A percentile compares a stretch with the other conserved stretches of the same genome.
Evolutionary conservation across 805 yeast species (phyloP).

Genomic region (Hagleromyces aurorensis): DNA sequence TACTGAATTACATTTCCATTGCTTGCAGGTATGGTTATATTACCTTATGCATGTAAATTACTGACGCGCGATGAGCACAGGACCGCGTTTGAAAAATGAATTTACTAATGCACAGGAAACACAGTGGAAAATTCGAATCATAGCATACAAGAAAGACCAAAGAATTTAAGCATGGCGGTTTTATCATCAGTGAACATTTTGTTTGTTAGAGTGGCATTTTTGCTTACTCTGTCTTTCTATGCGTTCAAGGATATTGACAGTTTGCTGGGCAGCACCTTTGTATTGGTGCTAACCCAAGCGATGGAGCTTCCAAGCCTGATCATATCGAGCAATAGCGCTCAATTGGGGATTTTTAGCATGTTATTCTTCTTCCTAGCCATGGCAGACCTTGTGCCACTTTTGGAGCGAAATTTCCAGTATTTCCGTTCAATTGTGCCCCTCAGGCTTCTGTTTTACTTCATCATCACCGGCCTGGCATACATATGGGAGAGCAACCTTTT

Average conservation of each 20-base stretch:
- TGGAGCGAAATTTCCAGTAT: conserved; percentile 37
- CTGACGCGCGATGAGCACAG: neutral
- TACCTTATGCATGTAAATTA: too few relatives aligned
- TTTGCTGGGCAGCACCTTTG: conserved; percentile 39
- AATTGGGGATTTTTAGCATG: conserved; percentile 43
- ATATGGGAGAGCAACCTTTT: conserved; percentile 34
- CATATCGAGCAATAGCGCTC: conserved; percentile 33
- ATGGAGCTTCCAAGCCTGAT: conserved; percentile 40
- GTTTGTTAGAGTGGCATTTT: conserved; percentile 40
- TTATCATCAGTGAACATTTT: conserved; percentile 42
- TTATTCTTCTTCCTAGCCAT: conserved; percentile 39
- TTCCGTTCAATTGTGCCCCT: conserved; percentile 56
- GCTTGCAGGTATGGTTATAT: neutral
- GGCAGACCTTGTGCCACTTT: conserved; percentile 51
- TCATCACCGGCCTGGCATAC: conserved; percentile 43
- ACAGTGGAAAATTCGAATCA: neutral
- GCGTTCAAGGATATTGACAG: conserved; percentile 41
- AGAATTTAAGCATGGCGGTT: conserved; percentile 37
- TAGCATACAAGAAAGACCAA: neutral
- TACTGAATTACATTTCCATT: neutral
- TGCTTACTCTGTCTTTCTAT: conserved; percentile 38
- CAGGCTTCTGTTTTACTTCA: conserved; percentile 44
- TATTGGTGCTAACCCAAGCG: conserved; percentile 50
- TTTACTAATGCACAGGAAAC: neutral
- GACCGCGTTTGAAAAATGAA: conserved; percentile 1